Evolutionary conservation across 2,329 filamentous ascomycete genomes (phyloP), one percentile per base, ranked within the genome.

Genomic region (Pseudocercospora macadamiae): DNA sequence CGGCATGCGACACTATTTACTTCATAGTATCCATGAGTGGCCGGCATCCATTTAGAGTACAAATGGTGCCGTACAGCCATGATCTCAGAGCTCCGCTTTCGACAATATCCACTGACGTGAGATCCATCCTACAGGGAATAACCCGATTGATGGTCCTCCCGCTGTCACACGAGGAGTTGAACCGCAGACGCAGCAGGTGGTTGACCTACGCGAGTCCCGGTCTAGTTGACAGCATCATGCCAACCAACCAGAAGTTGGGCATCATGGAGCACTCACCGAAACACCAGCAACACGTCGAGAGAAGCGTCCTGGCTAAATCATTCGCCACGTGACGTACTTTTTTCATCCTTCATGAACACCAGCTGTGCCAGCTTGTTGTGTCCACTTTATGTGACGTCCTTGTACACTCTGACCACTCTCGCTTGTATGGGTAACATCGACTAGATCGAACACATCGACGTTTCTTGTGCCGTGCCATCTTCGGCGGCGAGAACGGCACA

Each of bases 261-360:
- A 18, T 19, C 37, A 21, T 39, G n/a, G 19, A 18, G 4, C 19
- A 39, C 19, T 19, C 36, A 39, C 36, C 36, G n/a, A 39, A 39
- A 39, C n/a, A n/a, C n/a, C n/a, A n/a, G n/a, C n/a, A n/a, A n/a
- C n/a, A n/a, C n/a, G n/a, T n/a, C n/a, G n/a, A n/a, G 28, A 32
- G 28, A 6, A 32, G 28, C 12, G 12, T 32, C 19, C 39, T 44
- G 39, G 19, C 39, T 19, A 5, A 18, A 18, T 10, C 26, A 36
- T 47, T 55, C 28, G 52, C 52, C 52, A 47, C 52, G 52, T 55
- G 52, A 55, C 52, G 52, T 55, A 19, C 10, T 16, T 6, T 32
- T 6, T 7, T 30, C 49, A 25, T 37, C 49, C 25, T 37, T 37
- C 32, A 12, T 34, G 49, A 39, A n/a, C n/a, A n/a, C n/a, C n/a